A percentile compares a stretch with the other conserved stretches of the same genome.
Conservation (phyloP, 2,329 filamentous ascomycete species). For the Sporothrix sp. region DNA sequence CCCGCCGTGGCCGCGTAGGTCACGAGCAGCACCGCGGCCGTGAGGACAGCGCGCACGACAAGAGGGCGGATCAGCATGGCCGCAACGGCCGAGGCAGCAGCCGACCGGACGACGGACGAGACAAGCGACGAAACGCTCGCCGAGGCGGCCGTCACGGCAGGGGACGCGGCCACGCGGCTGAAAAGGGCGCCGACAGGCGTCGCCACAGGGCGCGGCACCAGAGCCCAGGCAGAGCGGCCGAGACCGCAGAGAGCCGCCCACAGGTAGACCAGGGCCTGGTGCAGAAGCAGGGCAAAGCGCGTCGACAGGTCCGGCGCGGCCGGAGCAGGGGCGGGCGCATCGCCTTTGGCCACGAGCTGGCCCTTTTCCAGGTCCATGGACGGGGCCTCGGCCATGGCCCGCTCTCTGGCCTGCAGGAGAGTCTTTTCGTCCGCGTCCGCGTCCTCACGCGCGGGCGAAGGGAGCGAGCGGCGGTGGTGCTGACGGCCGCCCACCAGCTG, state of each 20-base stretch:
- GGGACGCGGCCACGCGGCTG: conserved; percentile 7
- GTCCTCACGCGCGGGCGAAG: neutral
- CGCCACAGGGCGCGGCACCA: conserved; percentile 14
- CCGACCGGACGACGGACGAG: conserved; percentile 1
- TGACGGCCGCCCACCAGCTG: conserved; percentile 15
- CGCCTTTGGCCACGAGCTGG: neutral
- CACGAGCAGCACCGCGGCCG: conserved; percentile 6
- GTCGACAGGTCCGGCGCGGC: neutral
- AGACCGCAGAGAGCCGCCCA: conserved; percentile 9
- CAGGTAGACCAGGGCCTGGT: conserved; percentile 12
- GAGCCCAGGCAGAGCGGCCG: conserved; percentile 7
- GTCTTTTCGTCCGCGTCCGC: conserved; percentile 4
- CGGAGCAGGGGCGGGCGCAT: neutral
- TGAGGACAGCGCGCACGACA: conserved; percentile 13
- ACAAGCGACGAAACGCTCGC: conserved; percentile 6
- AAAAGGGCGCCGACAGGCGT: conserved; percentile 10
- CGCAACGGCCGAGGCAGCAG: conserved; percentile 10
- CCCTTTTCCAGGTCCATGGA: conserved; percentile 12
- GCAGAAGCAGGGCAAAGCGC: conserved; percentile 12
- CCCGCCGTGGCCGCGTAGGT: conserved; percentile 11
- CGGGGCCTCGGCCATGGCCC: neutral
- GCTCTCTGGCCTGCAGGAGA: conserved; percentile 6
- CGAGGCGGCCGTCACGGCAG: conserved; percentile 5
- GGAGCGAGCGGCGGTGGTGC: conserved; percentile 13
- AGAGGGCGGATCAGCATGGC: conserved; percentile 12